Percentiles rank a stretch among this genome's conserved stretches.
Conservation (phyloP, 2,329 filamentous ascomycete genomes). For the Xylaria sp. region DNA sequence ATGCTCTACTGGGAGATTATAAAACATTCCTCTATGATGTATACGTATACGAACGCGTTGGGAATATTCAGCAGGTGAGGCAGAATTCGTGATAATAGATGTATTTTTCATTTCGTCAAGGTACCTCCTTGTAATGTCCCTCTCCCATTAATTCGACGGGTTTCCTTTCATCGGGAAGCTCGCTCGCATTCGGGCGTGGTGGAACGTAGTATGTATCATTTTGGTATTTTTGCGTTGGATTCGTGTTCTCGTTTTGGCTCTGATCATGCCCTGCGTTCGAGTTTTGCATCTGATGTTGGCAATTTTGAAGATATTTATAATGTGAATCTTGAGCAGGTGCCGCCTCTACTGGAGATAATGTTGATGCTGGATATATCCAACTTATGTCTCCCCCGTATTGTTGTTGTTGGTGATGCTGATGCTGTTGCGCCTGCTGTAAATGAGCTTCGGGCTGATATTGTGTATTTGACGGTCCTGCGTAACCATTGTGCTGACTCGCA, state of each 20-base stretch:
- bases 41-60: constrained; percentile 12
- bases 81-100: neutral
- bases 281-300: constrained; percentile 3
- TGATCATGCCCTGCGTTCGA: constrained; percentile 21
- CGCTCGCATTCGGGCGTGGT: constrained; percentile 43
- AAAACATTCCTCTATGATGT: neutral
- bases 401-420: neutral
- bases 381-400: constrained; percentile 4
- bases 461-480: constrained; percentile 29
- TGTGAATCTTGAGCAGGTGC: constrained; percentile 14
- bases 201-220: constrained; percentile 18
- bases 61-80: neutral
- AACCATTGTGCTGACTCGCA: constrained; percentile 23
- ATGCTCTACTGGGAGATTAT: neutral
- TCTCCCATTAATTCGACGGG: constrained; percentile 53
- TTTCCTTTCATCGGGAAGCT: constrained; percentile 49
- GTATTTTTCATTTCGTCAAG: constrained; percentile 27
- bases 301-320: constrained; percentile 29
- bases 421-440: constrained; percentile 9
- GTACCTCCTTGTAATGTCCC: constrained; percentile 48
- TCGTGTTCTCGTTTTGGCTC: constrained; percentile 3
- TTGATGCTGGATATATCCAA: constrained; percentile 21
- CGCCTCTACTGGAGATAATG: constrained; percentile 10
- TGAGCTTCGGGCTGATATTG: constrained; percentile 23
- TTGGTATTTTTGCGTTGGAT: neutral